These are phyloP conservation scores for Voacanga thouarsii DNA, from an alignment of 257 asterid genomes.

Conservation along the genomic window DNA sequence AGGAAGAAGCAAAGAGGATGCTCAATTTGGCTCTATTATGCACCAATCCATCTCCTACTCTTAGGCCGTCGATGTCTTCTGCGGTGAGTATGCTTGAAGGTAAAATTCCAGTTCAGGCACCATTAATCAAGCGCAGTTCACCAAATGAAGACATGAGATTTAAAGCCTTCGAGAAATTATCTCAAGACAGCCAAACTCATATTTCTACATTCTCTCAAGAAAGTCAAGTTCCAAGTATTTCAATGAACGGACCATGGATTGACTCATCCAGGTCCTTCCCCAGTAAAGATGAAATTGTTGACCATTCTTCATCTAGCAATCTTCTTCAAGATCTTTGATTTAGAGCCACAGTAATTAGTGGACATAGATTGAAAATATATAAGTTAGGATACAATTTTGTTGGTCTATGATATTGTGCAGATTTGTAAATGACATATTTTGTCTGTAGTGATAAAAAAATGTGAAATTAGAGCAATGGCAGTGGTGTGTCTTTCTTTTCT, in stretches of 20 bases:
- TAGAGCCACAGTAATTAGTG: background rate
- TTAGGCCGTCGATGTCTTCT: conserved; percentile 76
- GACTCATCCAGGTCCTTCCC: conserved; percentile 54
- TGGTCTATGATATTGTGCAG: background rate
- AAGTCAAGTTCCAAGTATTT: conserved; percentile 44
- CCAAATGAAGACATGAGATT: conserved; percentile 45
- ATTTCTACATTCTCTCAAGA: conserved; percentile 41
- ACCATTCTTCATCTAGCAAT: conserved; percentile 33
- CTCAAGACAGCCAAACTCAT: conserved; percentile 66
- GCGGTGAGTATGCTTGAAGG: conserved; percentile 90
- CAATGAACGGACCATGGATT: conserved; percentile 70
- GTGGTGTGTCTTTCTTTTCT: too few species aligned
- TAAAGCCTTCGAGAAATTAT: conserved; percentile 57
- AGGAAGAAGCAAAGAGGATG: conserved; percentile 65
- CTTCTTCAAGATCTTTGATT: conserved; percentile 34
- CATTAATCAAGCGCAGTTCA: conserved; percentile 49
- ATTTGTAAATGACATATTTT: background rate
- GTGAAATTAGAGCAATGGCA: background rate
- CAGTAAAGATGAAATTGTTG: conserved; percentile 32
- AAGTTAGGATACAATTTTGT: background rate
- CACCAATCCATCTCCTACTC: conserved; percentile 73
- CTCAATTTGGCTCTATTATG: conserved; percentile 60
- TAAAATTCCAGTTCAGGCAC: conserved; percentile 68
- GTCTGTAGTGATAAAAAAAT: background rate
- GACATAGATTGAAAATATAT: too few species aligned